Evolutionary conservation across 805 yeast genomes (phyloP), one percentile per base, ranked within the genome.

Genomic region (Candida ficus): DNA sequence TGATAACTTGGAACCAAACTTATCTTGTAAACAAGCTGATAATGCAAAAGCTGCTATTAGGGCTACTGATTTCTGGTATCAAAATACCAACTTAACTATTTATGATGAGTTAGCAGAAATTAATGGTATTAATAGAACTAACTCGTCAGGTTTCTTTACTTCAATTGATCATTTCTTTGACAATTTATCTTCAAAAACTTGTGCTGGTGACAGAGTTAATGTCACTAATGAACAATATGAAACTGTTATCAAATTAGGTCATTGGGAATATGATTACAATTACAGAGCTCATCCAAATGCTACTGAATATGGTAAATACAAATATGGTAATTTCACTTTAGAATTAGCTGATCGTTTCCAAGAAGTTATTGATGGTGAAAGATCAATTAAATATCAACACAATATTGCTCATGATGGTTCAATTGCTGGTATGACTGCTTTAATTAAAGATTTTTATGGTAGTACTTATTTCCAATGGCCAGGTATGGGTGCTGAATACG

Each of bases 401-500:
- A 67, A 63, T 37, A 57, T 68, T 46, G 72, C 68, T 3, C 73
- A 70, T 49, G 68, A 67, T 53, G 67, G 75, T 20, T 58, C 69
- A 16, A 41, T 66, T 30, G 47, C 62, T 7, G 62, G 58, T 5
- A 45, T 62, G 30, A 52, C 66, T 11, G 66, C 66, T 1, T 58
- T 67, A 21, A 54, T 68, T 17, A 63, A 64, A 23, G 56, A 54
- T 12, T 54, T 47, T 25, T 28, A 39, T 5, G 45, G 47, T 13
- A 50, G 64, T 19, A 49, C 51, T 14, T 42, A 43, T 17, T 58
- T 68, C 42, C 58, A 69, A 47, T 68, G 74, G 74, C 74, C 74
- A 12, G 74, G 72, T 7, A 67, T 68, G 72, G 74, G 72, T n/a
- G 47, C 73, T 20, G 68, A 68, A 37, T 50, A 65, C 26, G 61